Evolutionary conservation across 352 stramenopile species (phyloP).

Genomic region (Pythium periplocum): DNA sequence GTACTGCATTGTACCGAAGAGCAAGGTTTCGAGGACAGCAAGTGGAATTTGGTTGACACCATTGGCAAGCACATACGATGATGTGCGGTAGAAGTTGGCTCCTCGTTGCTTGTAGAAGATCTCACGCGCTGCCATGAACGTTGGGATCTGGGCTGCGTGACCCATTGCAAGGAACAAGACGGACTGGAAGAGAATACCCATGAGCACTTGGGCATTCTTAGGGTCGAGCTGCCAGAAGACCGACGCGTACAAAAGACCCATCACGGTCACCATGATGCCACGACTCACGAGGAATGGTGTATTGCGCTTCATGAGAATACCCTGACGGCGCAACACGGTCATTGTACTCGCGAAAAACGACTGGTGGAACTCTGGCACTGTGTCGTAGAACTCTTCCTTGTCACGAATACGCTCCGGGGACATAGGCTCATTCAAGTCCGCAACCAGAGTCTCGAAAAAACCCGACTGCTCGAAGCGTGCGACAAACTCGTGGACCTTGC

Average conservation of each 20-base stretch:
- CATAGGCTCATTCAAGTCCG: constrained; percentile 2
- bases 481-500: constrained; percentile 8
- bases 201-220: constrained; percentile 17
- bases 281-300: constrained; percentile 6
- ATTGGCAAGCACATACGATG: constrained; percentile 40
- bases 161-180: constrained; percentile 56
- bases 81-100: constrained; percentile 60
- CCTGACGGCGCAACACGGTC: constrained; percentile 18
- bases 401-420: neutral
- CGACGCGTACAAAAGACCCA: constrained; percentile 20
- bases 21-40: constrained; percentile 32
- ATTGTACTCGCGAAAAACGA: neutral
- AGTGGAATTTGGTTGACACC: constrained; percentile 16
- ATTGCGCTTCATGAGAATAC: constrained; percentile 34
- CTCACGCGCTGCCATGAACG: constrained; percentile 34
- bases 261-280: constrained; percentile 17
- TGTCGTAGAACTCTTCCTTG: neutral
- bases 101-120: constrained; percentile 64
- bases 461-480: constrained; percentile 6
- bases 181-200: constrained; percentile 52
- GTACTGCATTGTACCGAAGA: constrained; percentile 64
- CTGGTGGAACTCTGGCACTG: neutral
- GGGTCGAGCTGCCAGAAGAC: constrained; percentile 19
- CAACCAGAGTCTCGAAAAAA: constrained; percentile 3
- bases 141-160: constrained; percentile 45